These are phyloP conservation scores for Sutorius australiensis DNA, from an alignment of 768 basidiomycete genomes.

Conservation along the genomic window DNA sequence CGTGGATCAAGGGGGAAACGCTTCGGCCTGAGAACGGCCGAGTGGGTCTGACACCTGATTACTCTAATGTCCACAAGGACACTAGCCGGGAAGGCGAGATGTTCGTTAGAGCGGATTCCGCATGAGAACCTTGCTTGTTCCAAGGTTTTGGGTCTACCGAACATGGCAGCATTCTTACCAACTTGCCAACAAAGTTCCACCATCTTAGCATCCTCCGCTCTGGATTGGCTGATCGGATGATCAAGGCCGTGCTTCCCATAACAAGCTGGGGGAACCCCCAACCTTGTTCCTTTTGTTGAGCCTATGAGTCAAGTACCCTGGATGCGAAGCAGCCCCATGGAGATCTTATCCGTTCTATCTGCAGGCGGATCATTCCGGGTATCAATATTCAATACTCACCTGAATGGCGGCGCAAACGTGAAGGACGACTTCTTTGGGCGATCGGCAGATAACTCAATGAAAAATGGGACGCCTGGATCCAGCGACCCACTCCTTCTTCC, in stretches of 20 bases:
- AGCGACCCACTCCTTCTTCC: conserved; percentile 5
- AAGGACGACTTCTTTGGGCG: conserved; percentile 10
- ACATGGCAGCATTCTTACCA: conserved; percentile 13
- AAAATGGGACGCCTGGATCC: neutral
- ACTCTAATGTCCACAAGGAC: conserved; percentile 5
- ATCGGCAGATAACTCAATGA: conserved; percentile 9
- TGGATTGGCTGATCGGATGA: conserved; percentile 11
- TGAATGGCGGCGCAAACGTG: conserved; percentile 15
- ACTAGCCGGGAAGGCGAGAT: conserved; percentile 3
- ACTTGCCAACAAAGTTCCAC: conserved; percentile 8
- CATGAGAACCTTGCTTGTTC: conserved; percentile 14
- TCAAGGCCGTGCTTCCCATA: conserved; percentile 9
- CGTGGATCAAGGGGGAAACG: conserved; percentile 3
- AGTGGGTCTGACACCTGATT: conserved; percentile 3
- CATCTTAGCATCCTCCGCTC: neutral
- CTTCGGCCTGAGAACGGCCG: conserved; percentile 14
- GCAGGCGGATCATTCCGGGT: conserved; percentile 29
- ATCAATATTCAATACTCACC: conserved; percentile 5
- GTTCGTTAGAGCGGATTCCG: conserved; percentile 17
- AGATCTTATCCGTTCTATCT: conserved; percentile 26
- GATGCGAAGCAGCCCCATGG: conserved; percentile 10
- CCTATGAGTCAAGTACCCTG: conserved; percentile 18
- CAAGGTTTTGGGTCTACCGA: conserved; percentile 15
- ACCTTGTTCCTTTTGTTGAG: conserved; percentile 16
- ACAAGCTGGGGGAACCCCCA: conserved; percentile 12